Conservation (phyloP, 2,329 filamentous ascomycete species). For the Scytalidium lignicola region DNA sequence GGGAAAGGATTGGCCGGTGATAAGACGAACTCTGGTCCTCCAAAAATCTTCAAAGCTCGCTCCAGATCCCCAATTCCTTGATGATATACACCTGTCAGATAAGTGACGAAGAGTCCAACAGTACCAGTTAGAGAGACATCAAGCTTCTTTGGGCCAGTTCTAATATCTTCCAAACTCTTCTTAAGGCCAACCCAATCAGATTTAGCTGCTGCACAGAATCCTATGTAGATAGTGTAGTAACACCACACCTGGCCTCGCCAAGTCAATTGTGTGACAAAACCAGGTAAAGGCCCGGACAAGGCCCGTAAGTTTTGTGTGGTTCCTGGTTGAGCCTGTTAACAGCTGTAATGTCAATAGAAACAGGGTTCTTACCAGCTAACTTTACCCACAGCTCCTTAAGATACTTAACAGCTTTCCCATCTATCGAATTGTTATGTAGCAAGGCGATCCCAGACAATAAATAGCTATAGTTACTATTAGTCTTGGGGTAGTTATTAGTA, state of each 20-base stretch:
- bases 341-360: not conserved
- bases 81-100: constrained; percentile 69
- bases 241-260: constrained; percentile 27
- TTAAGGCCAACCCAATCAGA: constrained; percentile 25
- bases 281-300: constrained; percentile 24
- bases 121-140: constrained; percentile 18
- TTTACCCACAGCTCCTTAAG: constrained; percentile 42
- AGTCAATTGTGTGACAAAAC: constrained; percentile 17
- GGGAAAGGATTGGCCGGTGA: constrained; percentile 28
- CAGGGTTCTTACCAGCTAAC: constrained; percentile 19
- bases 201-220: constrained; percentile 23
- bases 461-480: constrained; percentile 12
- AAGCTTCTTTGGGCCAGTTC: constrained; percentile 13
- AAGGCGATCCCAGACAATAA: constrained; percentile 24
- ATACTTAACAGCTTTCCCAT: constrained; percentile 45
- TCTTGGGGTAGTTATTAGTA: constrained; percentile 1
- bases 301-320: constrained; percentile 1
- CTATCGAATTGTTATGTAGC: constrained; percentile 50
- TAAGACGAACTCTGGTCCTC: constrained; percentile 54
- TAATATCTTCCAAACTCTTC: constrained; percentile 17
- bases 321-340: not conserved
- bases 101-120: constrained; percentile 33
- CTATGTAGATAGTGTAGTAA: constrained; percentile 26
- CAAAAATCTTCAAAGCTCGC: constrained; percentile 63
- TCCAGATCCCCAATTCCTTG: constrained; percentile 72